Evolutionary conservation across 306 rosid species (phyloP), one percentile per base, ranked within the genome.

Genomic region (Herpetospermum pedunculosum): DNA sequence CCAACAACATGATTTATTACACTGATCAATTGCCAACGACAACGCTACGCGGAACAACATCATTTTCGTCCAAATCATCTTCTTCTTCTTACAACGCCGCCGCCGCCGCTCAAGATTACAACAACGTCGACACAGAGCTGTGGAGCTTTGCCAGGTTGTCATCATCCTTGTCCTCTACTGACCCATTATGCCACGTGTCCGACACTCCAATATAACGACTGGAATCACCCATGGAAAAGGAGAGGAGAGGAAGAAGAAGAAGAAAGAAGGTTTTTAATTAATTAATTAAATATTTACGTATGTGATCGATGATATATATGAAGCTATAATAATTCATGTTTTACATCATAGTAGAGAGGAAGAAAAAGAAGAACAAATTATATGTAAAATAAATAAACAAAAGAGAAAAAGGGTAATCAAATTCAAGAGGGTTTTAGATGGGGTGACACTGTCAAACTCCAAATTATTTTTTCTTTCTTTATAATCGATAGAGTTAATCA

Each of bases 111-210:
- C 86, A 78, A 46, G 88, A 83, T 53, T 80, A 83, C 84, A 71
- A 78, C 74, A 84, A 57, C n/a, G 37, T 81, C 73, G 97, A 91
- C 75, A 79, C 82, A 43, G 94, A 87, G 76, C 87, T 91, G 1
- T 94, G 99, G 99, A 85, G 76, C 77, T 88, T 87, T 4, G 29
- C 71, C 11, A 37, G 49, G 29, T 64, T 64, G 80, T 84, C 92
- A 5, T 77, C 90, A 2, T 85, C 83, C 13, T 30, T 83, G 78
- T 80, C 89, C 3, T 85, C 92, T 62, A 76, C 92, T 4, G 91
- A 90, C 73, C 87, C 86, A 9, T 63, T 84, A 0, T 87, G 90
- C 84, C 97, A 86, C 80, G 86, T 86, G 82, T 81, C 88, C 16
- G 82, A 79, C 74, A 75, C 82, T 34, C 60, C 85, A 18, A 52